Evolutionary conservation across 2,329 filamentous ascomycete genomes (phyloP), one percentile per base, ranked within the genome.

Genomic region (Fusarium sp.): DNA sequence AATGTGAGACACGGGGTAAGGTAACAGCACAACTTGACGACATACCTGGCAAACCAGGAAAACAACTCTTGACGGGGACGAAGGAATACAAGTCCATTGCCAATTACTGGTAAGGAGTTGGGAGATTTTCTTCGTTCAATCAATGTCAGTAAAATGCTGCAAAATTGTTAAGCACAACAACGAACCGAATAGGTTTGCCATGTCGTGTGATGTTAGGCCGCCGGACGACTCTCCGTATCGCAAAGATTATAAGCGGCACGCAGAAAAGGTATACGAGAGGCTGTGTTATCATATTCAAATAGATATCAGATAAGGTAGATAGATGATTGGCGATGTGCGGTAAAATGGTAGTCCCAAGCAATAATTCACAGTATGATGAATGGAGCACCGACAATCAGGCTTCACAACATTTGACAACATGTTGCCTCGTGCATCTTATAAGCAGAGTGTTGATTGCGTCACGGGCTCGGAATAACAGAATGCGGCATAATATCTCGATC

Each of bases 71-170:
- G 85, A 11, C 88, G 84, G 3, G 86, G 81, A 72, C 85, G 87
- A 4, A 90, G 79, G 71, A 91, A 91, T 11, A 85, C 75, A 52
- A 91, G 81, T 14, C 88, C 88, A 72, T 91, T 90, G 26, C 88
- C 88, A 3, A 84, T 79, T 3, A 90, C 63, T 0, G 88, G 88
- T 5, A 86, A 75, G 2, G 85, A 86, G 54, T 84, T 79, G 2
- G 84, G 83, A 0, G 85, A 81, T 48, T 80, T 82, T 58, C 83
- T 85, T n/a, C 40, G 8, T 50, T 28, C 26, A 24, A 7, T 6
- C 22, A 24, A 24, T 22, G 43, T 10, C 18, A 14, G 7, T 28
- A 14, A 44, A 4, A 17, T 43, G 22, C 20, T 14, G 17, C n/a
- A 43, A 10, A 10, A 9, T 2, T 28, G 6, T 28, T 10, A 28